phyloP scores from a whole-genome alignment of 2,329 filamentous ascomycete genomes.

The Didymella sp. region DNA sequence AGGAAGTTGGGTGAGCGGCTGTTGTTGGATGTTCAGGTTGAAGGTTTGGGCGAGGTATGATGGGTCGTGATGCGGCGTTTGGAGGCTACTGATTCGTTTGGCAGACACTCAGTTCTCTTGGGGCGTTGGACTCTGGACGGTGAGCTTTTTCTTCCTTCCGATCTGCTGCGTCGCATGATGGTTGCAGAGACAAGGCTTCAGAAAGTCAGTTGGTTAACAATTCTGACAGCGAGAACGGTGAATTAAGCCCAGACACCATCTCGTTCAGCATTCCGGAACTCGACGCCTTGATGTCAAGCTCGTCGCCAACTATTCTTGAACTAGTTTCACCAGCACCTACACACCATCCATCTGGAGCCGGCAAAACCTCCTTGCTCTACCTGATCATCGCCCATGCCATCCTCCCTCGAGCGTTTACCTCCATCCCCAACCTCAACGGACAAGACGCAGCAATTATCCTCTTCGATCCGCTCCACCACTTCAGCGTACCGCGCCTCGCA shows the following conservation, averaged over 20 bases:
- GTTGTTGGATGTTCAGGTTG: slow-evolving; percentile 50
- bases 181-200: background rate
- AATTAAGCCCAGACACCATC: background rate
- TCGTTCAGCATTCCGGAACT: slow-evolving; percentile 56
- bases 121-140: slow-evolving; percentile 27
- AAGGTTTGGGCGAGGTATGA: slow-evolving; percentile 41
- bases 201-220: background rate
- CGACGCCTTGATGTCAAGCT: slow-evolving; percentile 48
- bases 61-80: background rate
- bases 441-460: slow-evolving; percentile 56
- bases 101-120: slow-evolving; percentile 53
- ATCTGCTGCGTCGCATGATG: background rate
- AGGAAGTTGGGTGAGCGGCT: slow-evolving; percentile 61
- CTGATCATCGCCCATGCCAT: slow-evolving; percentile 60
- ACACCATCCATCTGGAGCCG: slow-evolving; percentile 54
- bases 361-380: slow-evolving; percentile 67
- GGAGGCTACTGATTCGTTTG: background rate
- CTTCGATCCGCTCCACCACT: slow-evolving; percentile 63
- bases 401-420: slow-evolving; percentile 51
- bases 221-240: background rate
- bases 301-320: slow-evolving; percentile 53
- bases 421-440: slow-evolving; percentile 48
- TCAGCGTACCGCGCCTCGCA: slow-evolving; percentile 59
- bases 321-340: slow-evolving; percentile 56
- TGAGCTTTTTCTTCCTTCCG: background rate